phyloP scores from a whole-genome alignment of 2,329 filamentous ascomycete species.

The Sphaerulina populicola region DNA sequence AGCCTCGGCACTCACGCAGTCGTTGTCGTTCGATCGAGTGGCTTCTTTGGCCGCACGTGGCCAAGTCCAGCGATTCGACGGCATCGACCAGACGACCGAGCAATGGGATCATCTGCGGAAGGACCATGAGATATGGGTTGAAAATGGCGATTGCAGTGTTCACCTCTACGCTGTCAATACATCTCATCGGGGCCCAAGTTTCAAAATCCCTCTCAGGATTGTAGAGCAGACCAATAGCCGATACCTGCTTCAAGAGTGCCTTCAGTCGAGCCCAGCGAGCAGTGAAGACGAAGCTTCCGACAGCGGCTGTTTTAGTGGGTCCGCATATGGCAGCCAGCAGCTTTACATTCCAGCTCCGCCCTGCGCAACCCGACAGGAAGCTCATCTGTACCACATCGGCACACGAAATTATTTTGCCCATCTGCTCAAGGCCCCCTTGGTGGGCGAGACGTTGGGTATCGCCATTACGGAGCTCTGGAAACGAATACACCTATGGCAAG shows the following conservation, averaged over 20 bases:
- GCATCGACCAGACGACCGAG: slow-evolving; percentile 13
- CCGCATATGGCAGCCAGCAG: slow-evolving; percentile 31
- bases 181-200: slow-evolving; percentile 58
- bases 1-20: slow-evolving; percentile 1
- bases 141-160: slow-evolving; percentile 60
- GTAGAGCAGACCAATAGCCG: slow-evolving; percentile 53
- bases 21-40: slow-evolving; percentile 2
- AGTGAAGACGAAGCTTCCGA: slow-evolving; percentile 26
- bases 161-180: slow-evolving; percentile 60
- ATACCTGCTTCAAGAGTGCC: slow-evolving; percentile 49
- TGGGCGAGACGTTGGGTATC: slow-evolving; percentile 52
- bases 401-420: slow-evolving; percentile 71
- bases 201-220: slow-evolving; percentile 54
- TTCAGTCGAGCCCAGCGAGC: slow-evolving; percentile 19
- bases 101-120: slow-evolving; percentile 17
- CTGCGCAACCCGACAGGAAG: slow-evolving; percentile 45
- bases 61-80: slow-evolving; percentile 14
- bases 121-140: slow-evolving; percentile 65
- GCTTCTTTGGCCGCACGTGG: slow-evolving; percentile 5
- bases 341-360: slow-evolving; percentile 62
- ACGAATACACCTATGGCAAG: slow-evolving; percentile 46
- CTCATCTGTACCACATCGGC: slow-evolving; percentile 56
- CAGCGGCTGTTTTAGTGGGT: slow-evolving; percentile 25
- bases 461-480: slow-evolving; percentile 58
- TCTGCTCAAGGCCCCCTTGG: slow-evolving; percentile 56